Evolutionary conservation across 345 rosid species (phyloP).

Genomic region (Boechera retrofracta): DNA sequence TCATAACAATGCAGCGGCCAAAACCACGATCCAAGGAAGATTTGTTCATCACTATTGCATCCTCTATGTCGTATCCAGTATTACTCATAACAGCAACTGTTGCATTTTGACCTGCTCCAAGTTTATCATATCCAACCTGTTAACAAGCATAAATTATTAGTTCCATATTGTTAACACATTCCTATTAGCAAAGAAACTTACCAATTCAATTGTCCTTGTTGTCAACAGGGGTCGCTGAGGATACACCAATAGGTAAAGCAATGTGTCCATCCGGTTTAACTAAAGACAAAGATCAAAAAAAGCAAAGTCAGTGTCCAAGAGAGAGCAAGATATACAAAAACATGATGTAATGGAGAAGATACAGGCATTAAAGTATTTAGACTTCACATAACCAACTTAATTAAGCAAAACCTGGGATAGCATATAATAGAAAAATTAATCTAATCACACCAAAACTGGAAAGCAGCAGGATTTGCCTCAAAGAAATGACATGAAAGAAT

Average conservation of each 20-base stretch:
- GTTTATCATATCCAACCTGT: conserved; percentile 95
- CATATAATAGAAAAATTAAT: conserved; percentile 4
- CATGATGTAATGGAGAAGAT: conserved; percentile 3
- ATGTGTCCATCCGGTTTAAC: conserved; percentile 86
- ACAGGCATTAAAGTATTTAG: neutral
- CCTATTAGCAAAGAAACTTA: conserved; percentile 40
- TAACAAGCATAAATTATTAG: conserved; percentile 35
- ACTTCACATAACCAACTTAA: conserved; percentile 26
- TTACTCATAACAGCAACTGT: conserved; percentile 97
- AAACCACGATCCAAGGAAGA: conserved; percentile 96
- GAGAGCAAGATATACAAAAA: conserved; percentile 18
- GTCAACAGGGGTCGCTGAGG: conserved; percentile 94
- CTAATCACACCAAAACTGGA: conserved; percentile 18
- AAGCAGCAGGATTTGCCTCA: conserved; percentile 14
- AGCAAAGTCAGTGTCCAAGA: conserved; percentile 1
- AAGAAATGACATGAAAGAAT: conserved; percentile 9
- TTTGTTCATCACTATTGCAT: conserved; percentile 98
- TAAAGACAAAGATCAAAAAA: conserved; percentile 36
- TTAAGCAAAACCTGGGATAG: conserved; percentile 15
- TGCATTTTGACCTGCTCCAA: conserved; percentile 99
- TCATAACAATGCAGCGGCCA: conserved; percentile 96
- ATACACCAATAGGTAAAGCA: conserved; percentile 88
- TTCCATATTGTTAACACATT: conserved; percentile 12
- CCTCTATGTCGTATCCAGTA: conserved; percentile 97
- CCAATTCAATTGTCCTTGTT: conserved; percentile 96